Evolutionary conservation across 495 filamentous ascomycete species (phyloP).

Genomic region (Annulohypoxylon bovei): DNA sequence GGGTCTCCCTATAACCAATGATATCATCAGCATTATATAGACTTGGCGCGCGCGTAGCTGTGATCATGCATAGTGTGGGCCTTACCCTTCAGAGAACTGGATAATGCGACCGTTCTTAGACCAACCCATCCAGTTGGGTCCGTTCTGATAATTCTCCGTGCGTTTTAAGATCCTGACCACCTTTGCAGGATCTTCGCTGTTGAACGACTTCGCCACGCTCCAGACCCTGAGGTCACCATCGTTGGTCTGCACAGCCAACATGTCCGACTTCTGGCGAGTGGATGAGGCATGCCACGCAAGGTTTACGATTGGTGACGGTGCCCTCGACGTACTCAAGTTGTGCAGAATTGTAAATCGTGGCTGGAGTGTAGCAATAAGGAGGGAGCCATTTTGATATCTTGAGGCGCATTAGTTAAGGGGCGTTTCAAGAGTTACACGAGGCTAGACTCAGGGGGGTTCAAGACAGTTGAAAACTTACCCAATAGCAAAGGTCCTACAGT

Average conservation of each 20-base stretch:
- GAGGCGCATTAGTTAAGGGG: slow-evolving; percentile 44
- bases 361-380: slow-evolving; percentile 87
- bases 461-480: slow-evolving; percentile 67
- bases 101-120: slow-evolving; percentile 97
- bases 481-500: slow-evolving; percentile 96
- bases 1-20: slow-evolving; percentile 74
- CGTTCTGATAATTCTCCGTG: slow-evolving; percentile 74
- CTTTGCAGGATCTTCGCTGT: slow-evolving; percentile 76
- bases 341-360: slow-evolving; percentile 95
- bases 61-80: slow-evolving; percentile 51
- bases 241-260: slow-evolving; percentile 91
- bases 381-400: slow-evolving; percentile 95
- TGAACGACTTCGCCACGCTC: slow-evolving; percentile 91
- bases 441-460: not conserved
- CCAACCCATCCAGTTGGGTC: slow-evolving; percentile 97
- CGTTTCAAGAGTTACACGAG: slow-evolving; percentile 23
- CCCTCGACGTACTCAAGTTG: slow-evolving; percentile 82
- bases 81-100: slow-evolving; percentile 90
- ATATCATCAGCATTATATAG: slow-evolving; percentile 44
- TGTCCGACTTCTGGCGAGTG: slow-evolving; percentile 96
- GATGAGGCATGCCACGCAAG: slow-evolving; percentile 98
- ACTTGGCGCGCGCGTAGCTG: slow-evolving; percentile 53
- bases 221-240: slow-evolving; percentile 96
- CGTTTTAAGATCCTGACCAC: slow-evolving; percentile 89
- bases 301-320: slow-evolving; percentile 88